These are phyloP conservation scores for Fonsecaea erecta DNA, from an alignment of 2,329 filamentous ascomycete genomes.

Conservation along the genomic window DNA sequence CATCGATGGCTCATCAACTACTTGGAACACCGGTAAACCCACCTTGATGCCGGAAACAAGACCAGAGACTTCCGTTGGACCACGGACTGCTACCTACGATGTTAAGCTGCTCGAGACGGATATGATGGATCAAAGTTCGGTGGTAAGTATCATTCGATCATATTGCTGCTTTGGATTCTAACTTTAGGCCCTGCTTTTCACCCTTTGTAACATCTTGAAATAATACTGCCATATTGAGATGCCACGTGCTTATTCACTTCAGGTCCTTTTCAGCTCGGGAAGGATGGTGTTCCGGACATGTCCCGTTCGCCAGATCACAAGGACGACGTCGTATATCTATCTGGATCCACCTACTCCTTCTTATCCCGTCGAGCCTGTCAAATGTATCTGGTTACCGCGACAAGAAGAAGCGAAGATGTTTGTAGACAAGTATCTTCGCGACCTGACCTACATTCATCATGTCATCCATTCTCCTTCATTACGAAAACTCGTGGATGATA, in stretches of 20 bases:
- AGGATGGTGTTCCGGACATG: neutral
- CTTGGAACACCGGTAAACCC: neutral
- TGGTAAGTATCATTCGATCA: neutral
- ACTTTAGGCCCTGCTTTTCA: neutral
- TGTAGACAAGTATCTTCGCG: conserved; percentile 42
- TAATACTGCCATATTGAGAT: neutral
- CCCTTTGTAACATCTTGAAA: neutral
- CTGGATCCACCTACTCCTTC: neutral
- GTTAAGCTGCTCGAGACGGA: neutral
- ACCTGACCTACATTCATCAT: conserved; percentile 45
- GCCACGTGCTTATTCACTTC: neutral
- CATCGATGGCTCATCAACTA: neutral
- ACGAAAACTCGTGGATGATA: conserved; percentile 37
- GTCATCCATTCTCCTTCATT: conserved; percentile 43
- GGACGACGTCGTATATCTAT: neutral
- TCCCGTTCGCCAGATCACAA: conserved; percentile 2
- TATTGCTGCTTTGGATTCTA: neutral
- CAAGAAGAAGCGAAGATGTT: conserved; percentile 43
- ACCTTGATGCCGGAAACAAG: neutral
- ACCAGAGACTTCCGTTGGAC: too few relatives aligned
- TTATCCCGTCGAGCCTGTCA: conserved; percentile 19
- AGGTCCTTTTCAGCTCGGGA: neutral
- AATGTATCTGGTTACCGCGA: conserved; percentile 44
- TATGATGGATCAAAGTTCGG: neutral
- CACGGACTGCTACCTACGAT: neutral